Percentiles rank a stretch among this genome's conserved stretches.
These are phyloP conservation scores for Chaetomiaceae sp. DNA, from an alignment of 2,329 filamentous ascomycete species.

Conservation along the genomic window DNA sequence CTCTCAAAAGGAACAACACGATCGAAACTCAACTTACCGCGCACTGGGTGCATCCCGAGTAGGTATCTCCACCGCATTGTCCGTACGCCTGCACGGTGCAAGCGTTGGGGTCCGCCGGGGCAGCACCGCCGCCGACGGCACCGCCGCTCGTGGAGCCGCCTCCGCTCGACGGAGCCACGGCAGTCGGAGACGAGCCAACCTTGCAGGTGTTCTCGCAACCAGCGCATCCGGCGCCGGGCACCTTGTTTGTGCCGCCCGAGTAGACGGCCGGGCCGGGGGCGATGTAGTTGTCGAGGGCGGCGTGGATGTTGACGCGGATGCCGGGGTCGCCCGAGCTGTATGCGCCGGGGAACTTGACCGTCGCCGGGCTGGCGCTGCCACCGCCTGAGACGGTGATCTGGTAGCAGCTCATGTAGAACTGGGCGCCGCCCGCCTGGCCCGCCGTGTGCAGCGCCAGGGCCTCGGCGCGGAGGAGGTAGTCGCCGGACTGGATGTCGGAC, in stretches of 20 bases:
- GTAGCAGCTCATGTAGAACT: constrained; percentile 39
- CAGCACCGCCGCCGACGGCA: constrained; percentile 17
- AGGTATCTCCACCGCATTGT: constrained; percentile 29
- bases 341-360: constrained; percentile 40
- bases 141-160: constrained; percentile 24
- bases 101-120: not conserved
- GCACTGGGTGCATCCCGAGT: constrained; percentile 26
- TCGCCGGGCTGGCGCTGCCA: constrained; percentile 29
- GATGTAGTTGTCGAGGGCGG: constrained; percentile 37
- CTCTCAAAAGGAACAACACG: no score
- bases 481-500: constrained; percentile 31
- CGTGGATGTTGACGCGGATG: constrained; percentile 46
- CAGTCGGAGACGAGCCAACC: constrained; percentile 34
- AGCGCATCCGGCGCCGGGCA: constrained; percentile 37
- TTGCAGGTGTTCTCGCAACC: constrained; percentile 41
- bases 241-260: constrained; percentile 37
- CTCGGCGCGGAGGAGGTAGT: constrained; percentile 47
- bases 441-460: constrained; percentile 46
- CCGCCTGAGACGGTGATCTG: constrained; percentile 34
- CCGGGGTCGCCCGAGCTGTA: constrained; percentile 42
- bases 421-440: constrained; percentile 30
- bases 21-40: constrained; percentile 23
- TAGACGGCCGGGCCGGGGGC: constrained; percentile 43
- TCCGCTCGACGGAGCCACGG: constrained; percentile 22
- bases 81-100: constrained; percentile 24